A percentile compares a stretch with the other conserved stretches of the same genome.
phyloP scores from a whole-genome alignment of 1,284 basidiomycete species.

The Sporisorium scitamineum region DNA sequence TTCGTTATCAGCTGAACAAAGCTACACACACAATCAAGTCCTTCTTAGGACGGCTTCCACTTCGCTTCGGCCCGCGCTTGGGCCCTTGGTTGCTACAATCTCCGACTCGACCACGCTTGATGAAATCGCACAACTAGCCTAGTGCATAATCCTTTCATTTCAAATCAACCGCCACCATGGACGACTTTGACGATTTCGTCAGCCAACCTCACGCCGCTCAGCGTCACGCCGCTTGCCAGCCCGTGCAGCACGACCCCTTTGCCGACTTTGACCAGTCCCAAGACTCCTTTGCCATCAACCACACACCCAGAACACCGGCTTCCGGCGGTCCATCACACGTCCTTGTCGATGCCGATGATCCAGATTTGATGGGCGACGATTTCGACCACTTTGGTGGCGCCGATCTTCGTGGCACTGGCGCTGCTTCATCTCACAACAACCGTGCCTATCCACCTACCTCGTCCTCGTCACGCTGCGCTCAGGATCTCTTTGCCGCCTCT shows the following conservation, averaged over 20 bases:
- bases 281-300: constrained; percentile 34
- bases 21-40: neutral
- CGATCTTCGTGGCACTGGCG: constrained; percentile 4
- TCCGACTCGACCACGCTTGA: neutral
- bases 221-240: constrained; percentile 8
- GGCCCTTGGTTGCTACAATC: constrained; percentile 6
- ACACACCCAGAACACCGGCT: constrained; percentile 1
- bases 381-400: constrained; percentile 38
- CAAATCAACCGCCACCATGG: constrained; percentile 27
- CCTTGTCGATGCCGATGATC: constrained; percentile 62
- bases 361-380: constrained; percentile 63
- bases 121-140: neutral
- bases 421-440: constrained; percentile 21
- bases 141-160: neutral
- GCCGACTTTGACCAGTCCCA: constrained; percentile 30
- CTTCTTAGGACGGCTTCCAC: neutral
- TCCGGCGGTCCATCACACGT: constrained; percentile 55
- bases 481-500: constrained; percentile 32
- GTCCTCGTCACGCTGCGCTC: constrained; percentile 8
- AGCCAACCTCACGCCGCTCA: constrained; percentile 12
- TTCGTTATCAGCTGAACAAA: neutral
- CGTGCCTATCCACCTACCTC: constrained; percentile 36
- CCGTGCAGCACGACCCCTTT: constrained; percentile 28
- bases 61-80: constrained; percentile 5
- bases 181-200: constrained; percentile 65